Evolutionary conservation across 768 basidiomycete species (phyloP).

Genomic region (Lactifluus echinatus): DNA sequence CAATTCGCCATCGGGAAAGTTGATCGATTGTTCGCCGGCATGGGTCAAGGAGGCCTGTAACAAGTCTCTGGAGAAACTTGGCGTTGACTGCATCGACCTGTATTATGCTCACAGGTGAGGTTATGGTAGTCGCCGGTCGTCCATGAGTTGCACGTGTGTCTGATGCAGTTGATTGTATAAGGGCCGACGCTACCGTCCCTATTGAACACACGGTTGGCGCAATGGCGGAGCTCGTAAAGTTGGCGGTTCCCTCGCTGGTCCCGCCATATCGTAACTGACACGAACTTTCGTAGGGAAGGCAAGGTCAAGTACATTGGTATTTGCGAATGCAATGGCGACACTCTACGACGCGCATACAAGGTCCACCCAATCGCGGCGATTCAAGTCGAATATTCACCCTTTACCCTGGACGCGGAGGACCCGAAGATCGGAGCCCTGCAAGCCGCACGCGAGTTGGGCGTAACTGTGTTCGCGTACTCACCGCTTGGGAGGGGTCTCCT

Average conservation of each 20-base stretch:
- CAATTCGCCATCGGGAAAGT: constrained; percentile 6
- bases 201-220: constrained; percentile 18
- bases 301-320: constrained; percentile 32
- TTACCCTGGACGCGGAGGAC: constrained; percentile 31
- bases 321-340: constrained; percentile 28
- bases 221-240: constrained; percentile 24
- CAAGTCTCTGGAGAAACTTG: constrained; percentile 25
- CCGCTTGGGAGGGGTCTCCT: constrained; percentile 43
- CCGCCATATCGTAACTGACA: neutral
- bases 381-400: constrained; percentile 33
- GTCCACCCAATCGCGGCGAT: constrained; percentile 32
- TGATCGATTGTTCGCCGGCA: constrained; percentile 24
- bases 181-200: constrained; percentile 13
- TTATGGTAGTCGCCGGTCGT: neutral
- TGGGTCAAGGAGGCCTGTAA: constrained; percentile 23
- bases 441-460: constrained; percentile 33
- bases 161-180: neutral
- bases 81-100: constrained; percentile 28
- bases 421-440: constrained; percentile 27
- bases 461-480: constrained; percentile 35
- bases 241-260: constrained; percentile 26
- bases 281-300: constrained; percentile 22
- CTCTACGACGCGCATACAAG: constrained; percentile 31
- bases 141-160: neutral
- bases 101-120: constrained; percentile 28